Base-by-base conservation (phyloP, 2,329 filamentous ascomycete species). In the Pseudocercospora pini-densiflorae region DNA sequence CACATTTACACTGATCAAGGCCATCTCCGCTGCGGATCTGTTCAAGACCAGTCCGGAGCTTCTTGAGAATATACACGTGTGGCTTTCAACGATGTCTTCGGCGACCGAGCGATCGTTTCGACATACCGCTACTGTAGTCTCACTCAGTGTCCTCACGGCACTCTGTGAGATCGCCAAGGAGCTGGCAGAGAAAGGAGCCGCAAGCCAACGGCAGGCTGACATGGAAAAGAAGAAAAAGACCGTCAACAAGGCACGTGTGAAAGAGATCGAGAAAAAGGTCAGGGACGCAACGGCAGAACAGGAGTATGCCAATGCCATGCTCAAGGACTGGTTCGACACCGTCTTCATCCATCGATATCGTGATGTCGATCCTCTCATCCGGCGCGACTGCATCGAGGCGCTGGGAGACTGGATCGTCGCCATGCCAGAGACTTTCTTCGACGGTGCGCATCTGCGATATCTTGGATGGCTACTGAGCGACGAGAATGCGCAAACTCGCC, bases 381-480 rank as follows among this genome's bases (percentile, higher is more conserved):
- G 95, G 61, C 89, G 90, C 0, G 94, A 97, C 75, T 97, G 94
- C 76, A 90, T 97, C 24, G 89, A 91, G 69, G 92, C 93, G 14
- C 84, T 99, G 8, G 93, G 94, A 29, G 87, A 89, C 47, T 99
- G 95, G 95, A 96, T 98, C 72, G 87, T 89, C 77, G 87, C 87
- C 10, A 88, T 97, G 60, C 92, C 94, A 1, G 92, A 93, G 55
- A 87, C 92, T 54, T 99, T 97, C 80, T 92, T 97, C 78, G 92
- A 97, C 71, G 93, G 93, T 1, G 87, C 90, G 72, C 97, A 97
- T 79, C 83, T 99, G 59, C 90, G 95, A 67, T 99, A 99, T 75
- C 84, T 99, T 5, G 95, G 95, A 61, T 99, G 95, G 95, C 90
- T 97, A 75, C 85, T 99, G 31, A 97, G 94, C 4, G 95, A 99